Conservation (phyloP, 2,329 filamentous ascomycete species). For the Madurella fahalii region DNA sequence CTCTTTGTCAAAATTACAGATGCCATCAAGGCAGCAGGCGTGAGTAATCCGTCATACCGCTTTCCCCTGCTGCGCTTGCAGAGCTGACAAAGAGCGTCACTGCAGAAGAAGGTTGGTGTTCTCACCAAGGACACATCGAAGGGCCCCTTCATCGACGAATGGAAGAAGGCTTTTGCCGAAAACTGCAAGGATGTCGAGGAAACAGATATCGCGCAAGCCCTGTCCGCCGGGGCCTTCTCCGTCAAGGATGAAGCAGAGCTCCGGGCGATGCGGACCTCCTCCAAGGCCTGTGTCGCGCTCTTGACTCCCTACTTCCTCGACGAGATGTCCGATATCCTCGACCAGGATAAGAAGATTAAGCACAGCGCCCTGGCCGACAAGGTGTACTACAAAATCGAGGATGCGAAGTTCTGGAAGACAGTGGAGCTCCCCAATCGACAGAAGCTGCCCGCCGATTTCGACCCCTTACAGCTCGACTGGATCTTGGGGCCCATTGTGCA, state of each 20-base stretch:
- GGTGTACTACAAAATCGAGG: slow-evolving; percentile 86
- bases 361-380: slow-evolving; percentile 83
- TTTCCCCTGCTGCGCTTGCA: slow-evolving; percentile 1
- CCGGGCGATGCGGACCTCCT: slow-evolving; percentile 88
- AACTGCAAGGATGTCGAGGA: slow-evolving; percentile 83
- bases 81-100: slow-evolving; percentile 18
- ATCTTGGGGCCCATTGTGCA: slow-evolving; percentile 85
- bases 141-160: slow-evolving; percentile 92
- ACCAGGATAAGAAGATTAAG: slow-evolving; percentile 95
- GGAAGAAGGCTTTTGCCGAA: slow-evolving; percentile 77
- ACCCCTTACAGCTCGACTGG: slow-evolving; percentile 88
- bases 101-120: slow-evolving; percentile 81
- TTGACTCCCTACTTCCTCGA: slow-evolving; percentile 98
- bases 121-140: slow-evolving; percentile 78
- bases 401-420: slow-evolving; percentile 87
- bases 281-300: slow-evolving; percentile 86
- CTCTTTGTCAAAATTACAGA: slow-evolving; percentile 81
- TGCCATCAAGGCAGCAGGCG: slow-evolving; percentile 80
- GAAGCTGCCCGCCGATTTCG: slow-evolving; percentile 83
- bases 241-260: slow-evolving; percentile 95
- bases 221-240: slow-evolving; percentile 80
- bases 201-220: slow-evolving; percentile 75
- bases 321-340: slow-evolving; percentile 93
- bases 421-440: slow-evolving; percentile 63
- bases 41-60: slow-evolving; percentile 44